Evolutionary conservation across 257 asterid genomes (phyloP).

Genomic region (Gentiana straminea): DNA sequence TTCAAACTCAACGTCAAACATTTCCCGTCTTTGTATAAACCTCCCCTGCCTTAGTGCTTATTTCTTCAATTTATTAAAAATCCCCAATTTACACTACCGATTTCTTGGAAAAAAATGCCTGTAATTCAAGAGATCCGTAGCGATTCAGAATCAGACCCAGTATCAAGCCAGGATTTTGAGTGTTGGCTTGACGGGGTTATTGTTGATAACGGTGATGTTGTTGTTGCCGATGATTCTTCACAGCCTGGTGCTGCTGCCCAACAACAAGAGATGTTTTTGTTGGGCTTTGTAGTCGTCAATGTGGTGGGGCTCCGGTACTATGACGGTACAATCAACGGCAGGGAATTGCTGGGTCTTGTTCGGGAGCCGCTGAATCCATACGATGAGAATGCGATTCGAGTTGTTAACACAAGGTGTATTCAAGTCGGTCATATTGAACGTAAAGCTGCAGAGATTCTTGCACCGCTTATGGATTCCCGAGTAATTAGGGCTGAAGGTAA

Average conservation of each 20-base stretch:
- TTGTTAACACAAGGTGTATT: conserved; percentile 36
- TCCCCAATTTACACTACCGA: too few relatives aligned
- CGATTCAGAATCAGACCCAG: too few relatives aligned
- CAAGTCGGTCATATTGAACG: conserved; percentile 73
- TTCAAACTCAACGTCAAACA: too few relatives aligned
- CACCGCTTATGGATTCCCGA: conserved; percentile 51
- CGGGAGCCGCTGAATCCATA: conserved; percentile 49
- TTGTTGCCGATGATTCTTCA: conserved; percentile 3
- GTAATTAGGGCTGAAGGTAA: conserved; percentile 47
- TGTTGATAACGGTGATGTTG: too few relatives aligned
- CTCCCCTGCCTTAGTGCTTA: too few relatives aligned
- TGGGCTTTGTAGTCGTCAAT: conserved; percentile 59
- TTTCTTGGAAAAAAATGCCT: too few relatives aligned
- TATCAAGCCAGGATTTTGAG: too few relatives aligned
- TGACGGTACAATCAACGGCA: conserved; percentile 44
- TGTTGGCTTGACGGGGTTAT: too few relatives aligned
- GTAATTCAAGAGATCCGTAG: too few relatives aligned
- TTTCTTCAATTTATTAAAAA: too few relatives aligned
- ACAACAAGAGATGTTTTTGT: conserved; percentile 23
- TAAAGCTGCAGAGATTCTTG: conserved; percentile 41
- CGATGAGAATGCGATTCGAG: conserved; percentile 59
- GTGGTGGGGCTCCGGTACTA: conserved; percentile 59
- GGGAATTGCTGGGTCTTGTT: conserved; percentile 61
- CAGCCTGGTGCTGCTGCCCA: background rate
- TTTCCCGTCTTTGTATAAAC: too few relatives aligned